phyloP scores from a whole-genome alignment of 805 yeast genomes.

The Torulaspora indica region DNA sequence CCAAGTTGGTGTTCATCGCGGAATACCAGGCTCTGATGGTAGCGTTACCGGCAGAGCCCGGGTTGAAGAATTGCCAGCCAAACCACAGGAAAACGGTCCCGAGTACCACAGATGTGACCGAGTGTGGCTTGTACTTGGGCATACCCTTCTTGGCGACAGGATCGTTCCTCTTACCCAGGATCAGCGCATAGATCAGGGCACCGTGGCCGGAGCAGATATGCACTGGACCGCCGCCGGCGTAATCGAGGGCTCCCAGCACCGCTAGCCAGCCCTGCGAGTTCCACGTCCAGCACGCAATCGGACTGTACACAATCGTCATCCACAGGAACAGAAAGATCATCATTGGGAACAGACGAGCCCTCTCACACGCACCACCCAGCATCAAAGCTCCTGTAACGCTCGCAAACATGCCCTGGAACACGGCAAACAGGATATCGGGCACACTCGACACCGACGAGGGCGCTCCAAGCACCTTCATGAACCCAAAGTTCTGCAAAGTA shows the following conservation, averaged over 20 bases:
- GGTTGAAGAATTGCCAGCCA: conserved; percentile 95
- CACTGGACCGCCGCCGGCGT: conserved; percentile 99
- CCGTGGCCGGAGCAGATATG: conserved; percentile 93
- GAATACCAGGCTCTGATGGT: conserved; percentile 94
- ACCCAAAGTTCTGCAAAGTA: conserved; percentile 70
- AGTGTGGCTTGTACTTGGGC: conserved; percentile 91
- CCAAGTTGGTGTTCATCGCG: conserved; percentile 84
- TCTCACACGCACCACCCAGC: conserved; percentile 97
- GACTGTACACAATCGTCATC: conserved; percentile 94
- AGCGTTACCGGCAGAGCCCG: conserved; percentile 95
- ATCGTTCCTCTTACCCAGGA: conserved; percentile 89
- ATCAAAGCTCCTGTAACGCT: conserved; percentile 86
- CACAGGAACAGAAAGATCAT: conserved; percentile 90
- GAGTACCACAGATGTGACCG: conserved; percentile 81
- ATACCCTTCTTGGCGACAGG: conserved; percentile 57
- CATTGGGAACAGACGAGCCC: conserved; percentile 95
- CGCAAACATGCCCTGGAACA: conserved; percentile 97
- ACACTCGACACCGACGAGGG: conserved; percentile 60
- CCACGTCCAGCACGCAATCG: conserved; percentile 98
- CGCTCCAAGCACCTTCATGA: conserved; percentile 77
- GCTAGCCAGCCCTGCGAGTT: conserved; percentile 88
- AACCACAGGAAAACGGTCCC: conserved; percentile 96
- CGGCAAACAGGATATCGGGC: conserved; percentile 88
- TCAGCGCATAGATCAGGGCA: conserved; percentile 87
- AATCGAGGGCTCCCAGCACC: conserved; percentile 80